These are phyloP conservation scores for Podaxis mareebaensis DNA, from an alignment of 768 basidiomycete genomes.

Conservation along the genomic window DNA sequence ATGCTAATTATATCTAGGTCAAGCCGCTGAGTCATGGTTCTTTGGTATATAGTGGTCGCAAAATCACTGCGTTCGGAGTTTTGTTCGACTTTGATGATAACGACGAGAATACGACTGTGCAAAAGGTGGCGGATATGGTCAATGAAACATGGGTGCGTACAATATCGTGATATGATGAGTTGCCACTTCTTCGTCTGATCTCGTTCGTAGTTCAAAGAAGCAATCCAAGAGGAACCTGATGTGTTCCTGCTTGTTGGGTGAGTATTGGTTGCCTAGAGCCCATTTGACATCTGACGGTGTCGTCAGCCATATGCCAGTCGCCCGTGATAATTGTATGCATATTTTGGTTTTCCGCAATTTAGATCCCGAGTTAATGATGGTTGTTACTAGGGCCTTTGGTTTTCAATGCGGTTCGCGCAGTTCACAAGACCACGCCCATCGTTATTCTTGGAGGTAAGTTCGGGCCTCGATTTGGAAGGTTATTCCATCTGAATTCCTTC, in stretches of 20 bases:
- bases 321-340: slow-evolving; percentile 60
- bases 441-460: slow-evolving; percentile 72
- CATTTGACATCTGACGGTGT: background rate
- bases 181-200: too few relatives aligned
- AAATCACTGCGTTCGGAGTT: slow-evolving; percentile 79
- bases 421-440: slow-evolving; percentile 78
- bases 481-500: background rate
- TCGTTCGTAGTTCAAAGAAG: slow-evolving; percentile 62
- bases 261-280: slow-evolving; percentile 18
- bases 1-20: background rate
- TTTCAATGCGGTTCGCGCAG: slow-evolving; percentile 68
- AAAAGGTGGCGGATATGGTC: slow-evolving; percentile 72
- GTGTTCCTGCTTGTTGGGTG: slow-evolving; percentile 76
- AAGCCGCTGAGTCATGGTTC: background rate
- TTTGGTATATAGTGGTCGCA: slow-evolving; percentile 48
- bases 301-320: slow-evolving; percentile 80
- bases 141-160: slow-evolving; percentile 70
- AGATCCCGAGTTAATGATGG: background rate
- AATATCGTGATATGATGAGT: background rate
- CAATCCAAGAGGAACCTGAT: slow-evolving; percentile 80
- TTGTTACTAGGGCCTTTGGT: slow-evolving; percentile 60
- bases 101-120: slow-evolving; percentile 71
- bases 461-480: background rate
- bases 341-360: background rate
- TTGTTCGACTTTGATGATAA: slow-evolving; percentile 78